Conservation (phyloP, 2,329 filamentous ascomycete species). For the Colletotrichum chrysophilum region DNA sequence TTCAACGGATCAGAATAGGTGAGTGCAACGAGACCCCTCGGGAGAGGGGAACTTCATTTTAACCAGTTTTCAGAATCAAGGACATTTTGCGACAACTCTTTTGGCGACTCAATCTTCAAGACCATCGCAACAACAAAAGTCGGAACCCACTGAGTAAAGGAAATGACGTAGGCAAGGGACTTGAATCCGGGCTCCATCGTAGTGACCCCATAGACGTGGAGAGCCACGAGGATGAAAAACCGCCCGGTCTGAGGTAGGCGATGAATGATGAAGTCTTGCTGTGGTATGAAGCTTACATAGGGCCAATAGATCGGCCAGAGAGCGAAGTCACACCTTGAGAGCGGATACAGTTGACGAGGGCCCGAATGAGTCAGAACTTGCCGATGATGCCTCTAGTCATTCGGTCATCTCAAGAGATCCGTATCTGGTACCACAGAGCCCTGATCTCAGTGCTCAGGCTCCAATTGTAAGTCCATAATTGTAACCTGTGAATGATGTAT, state of each 20-base stretch:
- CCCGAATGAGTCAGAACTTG: rapidly evolving
- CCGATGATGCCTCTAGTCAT: neutral
- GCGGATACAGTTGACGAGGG: neutral
- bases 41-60: too few relatives aligned
- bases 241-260: neutral
- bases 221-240: neutral
- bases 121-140: neutral
- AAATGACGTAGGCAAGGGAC: rapidly evolving
- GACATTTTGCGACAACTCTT: neutral
- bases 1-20: neutral
- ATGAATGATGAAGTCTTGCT: rapidly evolving
- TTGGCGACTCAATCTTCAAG: neutral
- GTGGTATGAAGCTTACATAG: neutral
- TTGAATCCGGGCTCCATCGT: rapidly evolving
- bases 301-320: rapidly evolving
- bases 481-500: rapidly evolving
- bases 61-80: neutral
- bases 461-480: neutral
- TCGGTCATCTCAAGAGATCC: neutral
- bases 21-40: neutral
- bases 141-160: neutral
- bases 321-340: neutral
- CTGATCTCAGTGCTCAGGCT: neutral
- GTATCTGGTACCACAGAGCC: neutral
- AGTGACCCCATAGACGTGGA: neutral